Percentiles rank a stretch among this genome's conserved stretches.
Conservation (phyloP, 192 early-diverging fungal genomes). For the Gryganskiella cystojenkinii region DNA sequence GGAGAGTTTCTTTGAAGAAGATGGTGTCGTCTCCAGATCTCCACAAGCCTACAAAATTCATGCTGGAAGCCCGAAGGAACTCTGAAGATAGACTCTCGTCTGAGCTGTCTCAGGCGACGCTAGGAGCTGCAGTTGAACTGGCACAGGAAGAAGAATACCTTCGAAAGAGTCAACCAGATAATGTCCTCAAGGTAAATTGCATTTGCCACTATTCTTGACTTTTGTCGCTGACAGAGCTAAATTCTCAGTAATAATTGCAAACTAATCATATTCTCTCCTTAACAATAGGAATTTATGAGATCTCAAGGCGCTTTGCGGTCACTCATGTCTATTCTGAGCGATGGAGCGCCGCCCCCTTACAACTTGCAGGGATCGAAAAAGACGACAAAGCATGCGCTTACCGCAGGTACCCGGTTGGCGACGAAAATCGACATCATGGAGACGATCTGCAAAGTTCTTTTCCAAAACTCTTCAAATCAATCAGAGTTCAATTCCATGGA, state of each 20-base stretch:
- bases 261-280: background rate
- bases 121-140: slow-evolving; percentile 40
- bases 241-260: background rate
- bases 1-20: slow-evolving; percentile 23
- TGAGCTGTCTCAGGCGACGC: slow-evolving; percentile 17
- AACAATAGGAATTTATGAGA: slow-evolving; percentile 54
- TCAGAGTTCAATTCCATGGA: slow-evolving; percentile 46
- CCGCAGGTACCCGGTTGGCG: slow-evolving; percentile 25
- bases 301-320: slow-evolving; percentile 48
- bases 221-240: no score
- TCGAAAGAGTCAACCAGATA: slow-evolving; percentile 49
- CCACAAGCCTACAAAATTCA: slow-evolving; percentile 11
- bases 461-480: slow-evolving; percentile 50
- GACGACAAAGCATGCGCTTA: slow-evolving; percentile 15
- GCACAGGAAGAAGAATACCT: slow-evolving; percentile 42
- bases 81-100: slow-evolving; percentile 37
- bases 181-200: slow-evolving; percentile 38
- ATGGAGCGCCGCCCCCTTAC: slow-evolving; percentile 11
- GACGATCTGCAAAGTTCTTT: slow-evolving; percentile 53
- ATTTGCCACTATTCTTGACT: no score
- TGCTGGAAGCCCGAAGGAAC: slow-evolving; percentile 30
- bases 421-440: slow-evolving; percentile 56
- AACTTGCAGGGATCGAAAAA: slow-evolving; percentile 8
- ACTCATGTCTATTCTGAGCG: slow-evolving; percentile 35
- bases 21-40: slow-evolving; percentile 43